phyloP scores from a whole-genome alignment of 2,329 filamentous ascomycete genomes.

The Fusarium odoratissimum region DNA sequence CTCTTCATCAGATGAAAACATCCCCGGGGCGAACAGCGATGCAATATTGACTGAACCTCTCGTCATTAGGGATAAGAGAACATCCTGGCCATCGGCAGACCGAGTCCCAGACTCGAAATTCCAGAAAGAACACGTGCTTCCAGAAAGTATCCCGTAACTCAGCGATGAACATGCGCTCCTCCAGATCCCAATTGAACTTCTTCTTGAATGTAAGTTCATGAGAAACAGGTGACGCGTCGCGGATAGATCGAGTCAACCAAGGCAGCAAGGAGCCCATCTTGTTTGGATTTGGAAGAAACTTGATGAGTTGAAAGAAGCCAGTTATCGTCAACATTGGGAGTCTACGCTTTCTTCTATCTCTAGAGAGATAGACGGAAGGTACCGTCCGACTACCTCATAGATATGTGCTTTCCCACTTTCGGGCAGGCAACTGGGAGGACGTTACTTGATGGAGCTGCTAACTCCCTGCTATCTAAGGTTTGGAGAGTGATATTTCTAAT shows the following conservation, averaged over 20 bases:
- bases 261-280: neutral
- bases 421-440: neutral
- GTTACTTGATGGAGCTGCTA: no score
- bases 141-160: neutral
- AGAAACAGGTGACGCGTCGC: neutral
- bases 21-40: neutral
- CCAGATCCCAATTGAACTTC: neutral
- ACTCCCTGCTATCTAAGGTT: no score
- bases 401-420: neutral
- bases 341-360: no score
- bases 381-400: neutral
- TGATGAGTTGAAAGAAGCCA: neutral
- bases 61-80: no score
- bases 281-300: neutral
- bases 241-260: neutral
- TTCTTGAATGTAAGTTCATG: no score
- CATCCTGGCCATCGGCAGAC: neutral
- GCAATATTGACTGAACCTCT: neutral
- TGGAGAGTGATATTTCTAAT: no score
- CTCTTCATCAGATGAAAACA: neutral
- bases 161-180: rapidly evolving
- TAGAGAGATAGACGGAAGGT: neutral
- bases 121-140: neutral
- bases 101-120: neutral
- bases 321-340: neutral